These are phyloP conservation scores for Xylaria sp. DNA, from an alignment of 2,329 filamentous ascomycete species.

Conservation along the genomic window DNA sequence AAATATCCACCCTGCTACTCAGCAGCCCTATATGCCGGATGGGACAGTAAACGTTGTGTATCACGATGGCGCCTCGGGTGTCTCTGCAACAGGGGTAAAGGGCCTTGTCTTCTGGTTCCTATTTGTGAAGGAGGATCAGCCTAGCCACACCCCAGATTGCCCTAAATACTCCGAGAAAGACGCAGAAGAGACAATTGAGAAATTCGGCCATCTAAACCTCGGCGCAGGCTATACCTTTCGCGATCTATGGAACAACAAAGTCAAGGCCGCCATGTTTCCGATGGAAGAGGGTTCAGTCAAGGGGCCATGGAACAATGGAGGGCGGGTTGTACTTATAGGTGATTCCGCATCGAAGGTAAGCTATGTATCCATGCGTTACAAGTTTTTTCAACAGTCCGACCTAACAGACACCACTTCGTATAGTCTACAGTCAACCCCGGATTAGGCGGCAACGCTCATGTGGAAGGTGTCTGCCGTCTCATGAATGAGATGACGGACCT, in stretches of 20 bases:
- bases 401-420: neutral
- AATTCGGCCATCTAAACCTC: slow-evolving; percentile 10
- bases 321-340: slow-evolving; percentile 36
- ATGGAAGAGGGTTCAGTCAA: slow-evolving; percentile 40
- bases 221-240: slow-evolving; percentile 32
- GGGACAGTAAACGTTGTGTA: slow-evolving; percentile 33
- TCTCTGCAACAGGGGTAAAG: slow-evolving; percentile 23
- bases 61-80: slow-evolving; percentile 27
- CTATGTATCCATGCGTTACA: neutral
- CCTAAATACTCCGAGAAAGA: slow-evolving; percentile 33
- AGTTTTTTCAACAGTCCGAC: slow-evolving; percentile 10
- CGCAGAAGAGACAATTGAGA: slow-evolving; percentile 30
- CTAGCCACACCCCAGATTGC: slow-evolving; percentile 20
- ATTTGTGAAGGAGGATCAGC: slow-evolving; percentile 32
- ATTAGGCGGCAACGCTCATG: slow-evolving; percentile 36
- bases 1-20: slow-evolving; percentile 2
- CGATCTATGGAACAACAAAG: slow-evolving; percentile 34
- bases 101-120: slow-evolving; percentile 27
- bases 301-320: slow-evolving; percentile 36
- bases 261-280: slow-evolving; percentile 35
- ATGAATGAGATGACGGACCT: slow-evolving; percentile 34
- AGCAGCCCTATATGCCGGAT: slow-evolving; percentile 15
- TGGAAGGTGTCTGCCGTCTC: slow-evolving; percentile 36
- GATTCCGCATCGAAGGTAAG: slow-evolving; percentile 35
- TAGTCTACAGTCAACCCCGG: slow-evolving; percentile 37